phyloP scores from a whole-genome alignment of 1,284 basidiomycete species.

The Anthracocystis walkeri region DNA sequence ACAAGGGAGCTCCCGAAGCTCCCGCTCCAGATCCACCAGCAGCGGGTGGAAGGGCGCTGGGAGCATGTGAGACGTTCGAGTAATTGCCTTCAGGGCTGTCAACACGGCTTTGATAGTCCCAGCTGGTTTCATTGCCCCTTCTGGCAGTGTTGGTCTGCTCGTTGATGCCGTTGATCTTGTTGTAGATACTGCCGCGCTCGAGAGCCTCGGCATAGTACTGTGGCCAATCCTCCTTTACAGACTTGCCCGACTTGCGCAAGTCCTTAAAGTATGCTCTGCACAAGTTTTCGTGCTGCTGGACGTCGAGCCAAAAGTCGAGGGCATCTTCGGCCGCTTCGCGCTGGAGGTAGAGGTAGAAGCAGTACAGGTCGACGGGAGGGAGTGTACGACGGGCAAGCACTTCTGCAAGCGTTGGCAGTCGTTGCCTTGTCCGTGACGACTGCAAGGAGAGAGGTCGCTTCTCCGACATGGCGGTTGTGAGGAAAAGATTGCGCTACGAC shows the following conservation, averaged over 20 bases:
- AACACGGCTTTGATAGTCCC: constrained; percentile 41
- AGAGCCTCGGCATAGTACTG: constrained; percentile 81
- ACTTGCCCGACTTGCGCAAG: constrained; percentile 88
- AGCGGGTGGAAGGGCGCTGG: constrained; percentile 23
- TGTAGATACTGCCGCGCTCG: constrained; percentile 87
- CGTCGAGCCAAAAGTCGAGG: constrained; percentile 98
- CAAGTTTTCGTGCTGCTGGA: constrained; percentile 98
- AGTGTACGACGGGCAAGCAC: constrained; percentile 74
- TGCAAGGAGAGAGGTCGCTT: constrained; percentile 48
- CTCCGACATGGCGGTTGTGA: constrained; percentile 34
- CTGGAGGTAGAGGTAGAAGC: constrained; percentile 82
- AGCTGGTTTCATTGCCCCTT: constrained; percentile 28
- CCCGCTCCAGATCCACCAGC: constrained; percentile 11
- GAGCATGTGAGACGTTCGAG: constrained; percentile 34
- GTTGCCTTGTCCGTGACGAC: constrained; percentile 61
- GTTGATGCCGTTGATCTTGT: constrained; percentile 82
- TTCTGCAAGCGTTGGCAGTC: constrained; percentile 70
- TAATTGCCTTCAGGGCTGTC: constrained; percentile 45
- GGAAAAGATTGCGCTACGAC: not conserved
- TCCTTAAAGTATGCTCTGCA: constrained; percentile 99
- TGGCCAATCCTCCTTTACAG: constrained; percentile 95
- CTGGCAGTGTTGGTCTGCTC: constrained; percentile 32
- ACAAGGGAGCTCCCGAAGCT: constrained; percentile 14
- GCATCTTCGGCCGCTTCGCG: constrained; percentile 94
- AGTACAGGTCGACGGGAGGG: constrained; percentile 95